Conservation (phyloP, 108 stramenopile genomes). For the Nannochloropsis granulata region DNA sequence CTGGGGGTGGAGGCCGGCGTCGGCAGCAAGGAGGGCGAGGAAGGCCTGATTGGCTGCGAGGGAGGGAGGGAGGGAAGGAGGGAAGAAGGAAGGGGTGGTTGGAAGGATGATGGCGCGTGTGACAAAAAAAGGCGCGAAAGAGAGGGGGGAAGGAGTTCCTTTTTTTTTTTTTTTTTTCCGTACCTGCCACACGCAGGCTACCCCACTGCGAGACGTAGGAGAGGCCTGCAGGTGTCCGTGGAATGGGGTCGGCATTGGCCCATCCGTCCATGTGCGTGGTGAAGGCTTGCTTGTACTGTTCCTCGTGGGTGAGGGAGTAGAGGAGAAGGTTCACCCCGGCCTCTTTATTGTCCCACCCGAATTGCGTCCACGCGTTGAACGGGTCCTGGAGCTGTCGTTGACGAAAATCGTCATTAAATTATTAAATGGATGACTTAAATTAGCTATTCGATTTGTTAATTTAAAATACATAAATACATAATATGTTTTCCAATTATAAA, state of each 20-base stretch:
- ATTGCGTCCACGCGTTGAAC: too few species aligned
- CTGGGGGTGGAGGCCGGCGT: not conserved
- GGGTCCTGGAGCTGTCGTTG: too few species aligned
- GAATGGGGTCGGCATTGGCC: not conserved
- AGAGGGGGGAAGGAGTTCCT: not conserved
- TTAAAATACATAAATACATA: too few species aligned
- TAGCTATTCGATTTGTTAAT: too few species aligned
- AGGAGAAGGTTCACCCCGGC: not conserved
- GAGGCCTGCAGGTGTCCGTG: not conserved
- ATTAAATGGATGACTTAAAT: too few species aligned
- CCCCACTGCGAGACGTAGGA: not conserved
- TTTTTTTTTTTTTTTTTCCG: too few species aligned
- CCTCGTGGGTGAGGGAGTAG: not conserved
- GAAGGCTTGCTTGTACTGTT: not conserved
- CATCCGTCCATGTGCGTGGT: not conserved
- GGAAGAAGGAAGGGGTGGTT: not conserved
- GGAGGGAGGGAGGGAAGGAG: not conserved
- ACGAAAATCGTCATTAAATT: too few species aligned
- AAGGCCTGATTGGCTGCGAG: not conserved
- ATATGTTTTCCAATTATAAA: too few species aligned
- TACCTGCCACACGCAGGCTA: not conserved
- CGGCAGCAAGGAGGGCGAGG: not conserved
- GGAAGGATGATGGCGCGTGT: not conserved
- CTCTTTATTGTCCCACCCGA: too few species aligned
- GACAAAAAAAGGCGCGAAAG: too few species aligned